A percentile compares a stretch with the other conserved stretches of the same genome.
phyloP scores from a whole-genome alignment of 495 filamentous ascomycete genomes.

The Penicillium taxi region DNA sequence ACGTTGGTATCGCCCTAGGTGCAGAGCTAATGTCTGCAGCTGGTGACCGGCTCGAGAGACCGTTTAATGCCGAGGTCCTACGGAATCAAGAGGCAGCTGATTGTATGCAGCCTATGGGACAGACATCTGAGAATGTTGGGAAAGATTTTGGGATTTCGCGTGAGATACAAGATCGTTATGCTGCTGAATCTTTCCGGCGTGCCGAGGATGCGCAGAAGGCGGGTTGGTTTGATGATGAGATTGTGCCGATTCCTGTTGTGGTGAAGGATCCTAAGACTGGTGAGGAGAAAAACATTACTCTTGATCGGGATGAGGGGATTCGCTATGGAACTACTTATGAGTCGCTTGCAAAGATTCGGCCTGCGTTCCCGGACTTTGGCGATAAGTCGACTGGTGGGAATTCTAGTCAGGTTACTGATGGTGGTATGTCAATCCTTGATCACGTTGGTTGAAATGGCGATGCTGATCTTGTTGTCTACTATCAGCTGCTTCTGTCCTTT shows the following conservation, averaged over 20 bases:
- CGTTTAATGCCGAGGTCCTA: slow-evolving; percentile 73
- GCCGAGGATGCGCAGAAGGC: slow-evolving; percentile 89
- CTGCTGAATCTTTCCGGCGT: slow-evolving; percentile 75
- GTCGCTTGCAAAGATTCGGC: slow-evolving; percentile 71
- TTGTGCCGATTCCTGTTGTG: slow-evolving; percentile 71
- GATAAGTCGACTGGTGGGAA: slow-evolving; percentile 90
- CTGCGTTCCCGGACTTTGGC: slow-evolving; percentile 85
- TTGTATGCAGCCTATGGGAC: slow-evolving; percentile 93
- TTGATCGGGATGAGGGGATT: slow-evolving; percentile 82
- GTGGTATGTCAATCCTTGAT: slow-evolving; percentile 38
- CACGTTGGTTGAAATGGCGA: neutral
- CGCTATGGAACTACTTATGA: slow-evolving; percentile 85
- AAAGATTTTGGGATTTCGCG: slow-evolving; percentile 80
- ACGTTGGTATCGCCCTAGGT: slow-evolving; percentile 78
- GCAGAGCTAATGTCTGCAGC: slow-evolving; percentile 78
- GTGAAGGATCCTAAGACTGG: slow-evolving; percentile 79
- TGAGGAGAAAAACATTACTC: slow-evolving; percentile 63
- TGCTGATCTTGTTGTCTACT: neutral
- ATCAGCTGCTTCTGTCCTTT: slow-evolving; percentile 75
- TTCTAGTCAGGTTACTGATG: slow-evolving; percentile 90
- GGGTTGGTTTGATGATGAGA: slow-evolving; percentile 92
- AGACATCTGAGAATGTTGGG: slow-evolving; percentile 95
- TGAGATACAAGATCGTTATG: slow-evolving; percentile 73
- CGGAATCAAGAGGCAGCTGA: slow-evolving; percentile 70
- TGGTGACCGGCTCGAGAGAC: slow-evolving; percentile 56